phyloP scores from a whole-genome alignment of 495 filamentous ascomycete species.

The Trichoderma reesei region DNA sequence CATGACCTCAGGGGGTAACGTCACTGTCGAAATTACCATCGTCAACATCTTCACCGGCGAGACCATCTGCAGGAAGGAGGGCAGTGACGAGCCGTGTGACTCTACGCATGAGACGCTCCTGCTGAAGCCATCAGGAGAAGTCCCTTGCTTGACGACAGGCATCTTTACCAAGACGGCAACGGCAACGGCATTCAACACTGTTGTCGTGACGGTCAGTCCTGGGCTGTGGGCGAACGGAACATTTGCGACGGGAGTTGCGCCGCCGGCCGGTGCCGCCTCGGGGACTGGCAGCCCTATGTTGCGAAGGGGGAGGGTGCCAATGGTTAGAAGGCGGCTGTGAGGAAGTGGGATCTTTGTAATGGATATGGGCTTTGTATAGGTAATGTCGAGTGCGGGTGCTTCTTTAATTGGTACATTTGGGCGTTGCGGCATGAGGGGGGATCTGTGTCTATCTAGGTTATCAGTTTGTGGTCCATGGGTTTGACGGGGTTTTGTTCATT shows the following conservation, averaged over 20 bases:
- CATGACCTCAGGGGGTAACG: not conserved
- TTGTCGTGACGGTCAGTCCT: not conserved
- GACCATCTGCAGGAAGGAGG: not conserved
- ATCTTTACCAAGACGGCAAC: not conserved
- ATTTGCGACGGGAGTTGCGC: not conserved
- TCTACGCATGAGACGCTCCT: not conserved
- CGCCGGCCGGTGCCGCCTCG: not conserved
- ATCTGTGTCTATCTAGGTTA: too few relatives aligned
- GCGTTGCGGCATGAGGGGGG: not conserved
- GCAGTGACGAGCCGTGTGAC: not conserved
- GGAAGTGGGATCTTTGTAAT: not conserved
- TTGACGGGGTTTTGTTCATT: too few relatives aligned
- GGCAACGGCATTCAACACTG: conserved; percentile 6
- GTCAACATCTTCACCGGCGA: conserved; percentile 10
- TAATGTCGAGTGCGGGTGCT: not conserved
- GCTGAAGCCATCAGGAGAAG: not conserved
- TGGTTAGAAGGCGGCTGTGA: not conserved
- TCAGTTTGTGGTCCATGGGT: too few relatives aligned
- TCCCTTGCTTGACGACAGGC: not conserved
- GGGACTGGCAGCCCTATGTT: not conserved
- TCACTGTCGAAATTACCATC: conserved; percentile 9
- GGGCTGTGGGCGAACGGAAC: not conserved
- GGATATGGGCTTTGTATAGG: not conserved
- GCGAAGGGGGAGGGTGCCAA: not conserved
- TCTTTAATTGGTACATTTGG: not conserved